Conservation (phyloP, 345 rosid genomes). For the Mangifera indica region DNA sequence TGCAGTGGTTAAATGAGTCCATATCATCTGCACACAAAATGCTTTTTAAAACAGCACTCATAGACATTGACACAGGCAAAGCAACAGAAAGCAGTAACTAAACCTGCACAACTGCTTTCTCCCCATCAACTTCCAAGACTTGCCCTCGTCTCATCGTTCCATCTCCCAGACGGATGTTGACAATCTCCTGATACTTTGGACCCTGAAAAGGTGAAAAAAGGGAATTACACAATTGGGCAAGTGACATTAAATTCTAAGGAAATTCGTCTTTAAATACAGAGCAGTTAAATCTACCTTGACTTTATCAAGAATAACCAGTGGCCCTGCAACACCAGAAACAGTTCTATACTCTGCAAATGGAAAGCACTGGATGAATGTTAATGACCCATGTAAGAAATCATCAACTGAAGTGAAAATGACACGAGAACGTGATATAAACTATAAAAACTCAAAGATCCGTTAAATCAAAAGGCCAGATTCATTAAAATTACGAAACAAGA, state of each 20-base stretch:
- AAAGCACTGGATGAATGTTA: not conserved
- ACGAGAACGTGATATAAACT: too few species aligned
- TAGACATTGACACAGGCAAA: not conserved
- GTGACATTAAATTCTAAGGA: too few species aligned
- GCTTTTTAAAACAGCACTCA: not conserved
- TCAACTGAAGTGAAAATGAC: too few species aligned
- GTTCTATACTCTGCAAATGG: slow-evolving; percentile 81
- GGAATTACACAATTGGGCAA: not conserved
- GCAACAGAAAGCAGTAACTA: not conserved
- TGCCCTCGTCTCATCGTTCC: slow-evolving; percentile 94
- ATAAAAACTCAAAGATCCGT: too few species aligned
- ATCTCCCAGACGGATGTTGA: slow-evolving; percentile 88
- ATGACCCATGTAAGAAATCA: not conserved
- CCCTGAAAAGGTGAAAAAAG: slow-evolving; percentile 45
- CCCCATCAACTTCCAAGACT: slow-evolving; percentile 97
- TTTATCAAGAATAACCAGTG: slow-evolving; percentile 88
- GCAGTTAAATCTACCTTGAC: slow-evolving; percentile 59
- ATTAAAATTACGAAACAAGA: too few species aligned
- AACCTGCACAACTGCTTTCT: slow-evolving; percentile 98
- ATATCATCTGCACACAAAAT: not conserved
- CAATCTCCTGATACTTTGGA: slow-evolving; percentile 95
- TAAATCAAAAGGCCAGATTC: too few species aligned
- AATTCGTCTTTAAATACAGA: too few species aligned
- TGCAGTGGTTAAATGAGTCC: too few species aligned
- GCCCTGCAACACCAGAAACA: slow-evolving; percentile 97